These are phyloP conservation scores for Chrysoporthe puriensis DNA, from an alignment of 2,329 filamentous ascomycete species.

Conservation along the genomic window DNA sequence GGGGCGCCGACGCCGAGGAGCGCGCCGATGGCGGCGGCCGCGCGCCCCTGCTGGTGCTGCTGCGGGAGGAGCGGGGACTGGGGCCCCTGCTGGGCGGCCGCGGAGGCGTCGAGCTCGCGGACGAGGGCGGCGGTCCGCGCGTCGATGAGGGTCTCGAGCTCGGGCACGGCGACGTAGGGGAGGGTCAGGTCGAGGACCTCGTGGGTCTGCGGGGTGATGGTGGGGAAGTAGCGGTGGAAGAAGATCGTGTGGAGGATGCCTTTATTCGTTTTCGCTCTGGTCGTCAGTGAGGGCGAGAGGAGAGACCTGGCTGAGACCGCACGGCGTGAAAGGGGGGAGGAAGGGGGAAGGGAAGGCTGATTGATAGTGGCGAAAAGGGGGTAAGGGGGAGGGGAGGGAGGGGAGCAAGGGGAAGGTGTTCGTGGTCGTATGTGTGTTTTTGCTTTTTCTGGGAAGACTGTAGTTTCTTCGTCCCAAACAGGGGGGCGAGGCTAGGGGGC, in stretches of 20 bases:
- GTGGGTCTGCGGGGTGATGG: slow-evolving; percentile 78
- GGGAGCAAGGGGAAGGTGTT: too few species aligned
- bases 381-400: background rate
- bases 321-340: background rate
- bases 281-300: slow-evolving; percentile 11
- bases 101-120: slow-evolving; percentile 68
- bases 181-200: slow-evolving; percentile 91
- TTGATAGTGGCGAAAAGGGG: background rate
- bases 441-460: too few species aligned
- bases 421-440: too few species aligned
- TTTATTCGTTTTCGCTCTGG: slow-evolving; percentile 40
- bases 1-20: slow-evolving; percentile 15
- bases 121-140: slow-evolving; percentile 79
- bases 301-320: background rate
- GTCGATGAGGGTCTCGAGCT: slow-evolving; percentile 92
- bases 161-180: slow-evolving; percentile 85
- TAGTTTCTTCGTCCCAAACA: too few species aligned
- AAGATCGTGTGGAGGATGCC: slow-evolving; percentile 96
- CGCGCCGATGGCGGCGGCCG: slow-evolving; percentile 20
- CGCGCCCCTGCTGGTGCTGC: slow-evolving; percentile 21
- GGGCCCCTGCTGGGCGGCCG: slow-evolving; percentile 28
- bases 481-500: background rate
- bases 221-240: slow-evolving; percentile 97
- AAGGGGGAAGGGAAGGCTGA: background rate
- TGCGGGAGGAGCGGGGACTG: slow-evolving; percentile 26